Conservation (phyloP, 2,329 filamentous ascomycete species). For the Ascochyta pisi region DNA sequence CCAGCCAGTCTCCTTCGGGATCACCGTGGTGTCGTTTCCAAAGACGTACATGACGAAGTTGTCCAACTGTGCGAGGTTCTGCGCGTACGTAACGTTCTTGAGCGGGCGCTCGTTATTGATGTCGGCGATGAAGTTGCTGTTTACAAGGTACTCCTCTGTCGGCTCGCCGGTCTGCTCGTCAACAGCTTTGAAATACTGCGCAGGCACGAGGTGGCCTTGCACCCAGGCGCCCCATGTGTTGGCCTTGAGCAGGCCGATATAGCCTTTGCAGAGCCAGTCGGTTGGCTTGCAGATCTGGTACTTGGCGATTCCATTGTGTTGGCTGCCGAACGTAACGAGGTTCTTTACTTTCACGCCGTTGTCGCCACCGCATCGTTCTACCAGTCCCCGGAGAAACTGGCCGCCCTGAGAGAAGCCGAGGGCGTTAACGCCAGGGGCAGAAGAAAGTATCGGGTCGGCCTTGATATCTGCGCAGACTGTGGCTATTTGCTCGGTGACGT, state of each 20-base stretch:
- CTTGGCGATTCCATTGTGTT: conserved; percentile 89
- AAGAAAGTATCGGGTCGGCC: conserved; percentile 77
- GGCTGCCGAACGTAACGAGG: conserved; percentile 86
- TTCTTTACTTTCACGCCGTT: conserved; percentile 70
- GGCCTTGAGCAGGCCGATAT: conserved; percentile 76
- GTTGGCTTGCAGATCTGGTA: conserved; percentile 75
- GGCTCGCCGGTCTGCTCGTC: conserved; percentile 62
- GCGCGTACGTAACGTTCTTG: conserved; percentile 78
- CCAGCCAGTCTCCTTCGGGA: conserved; percentile 90
- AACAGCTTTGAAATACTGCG: conserved; percentile 88
- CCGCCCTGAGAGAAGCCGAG: conserved; percentile 96
- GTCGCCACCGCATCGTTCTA: conserved; percentile 76
- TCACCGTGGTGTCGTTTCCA: conserved; percentile 80
- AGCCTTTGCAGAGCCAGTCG: conserved; percentile 83
- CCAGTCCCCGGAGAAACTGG: conserved; percentile 89
- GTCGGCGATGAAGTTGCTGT: conserved; percentile 90
- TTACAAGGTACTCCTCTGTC: conserved; percentile 72
- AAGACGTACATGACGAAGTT: conserved; percentile 92
- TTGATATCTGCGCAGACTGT: conserved; percentile 80
- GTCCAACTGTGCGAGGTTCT: conserved; percentile 72
- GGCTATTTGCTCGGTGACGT: conserved; percentile 79
- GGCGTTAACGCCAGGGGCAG: conserved; percentile 84
- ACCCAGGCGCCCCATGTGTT: conserved; percentile 83
- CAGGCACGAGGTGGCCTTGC: conserved; percentile 82
- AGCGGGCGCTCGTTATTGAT: conserved; percentile 87